Conservation (phyloP, 2,329 filamentous ascomycete genomes). For the Diaporthe longicolla region DNA sequence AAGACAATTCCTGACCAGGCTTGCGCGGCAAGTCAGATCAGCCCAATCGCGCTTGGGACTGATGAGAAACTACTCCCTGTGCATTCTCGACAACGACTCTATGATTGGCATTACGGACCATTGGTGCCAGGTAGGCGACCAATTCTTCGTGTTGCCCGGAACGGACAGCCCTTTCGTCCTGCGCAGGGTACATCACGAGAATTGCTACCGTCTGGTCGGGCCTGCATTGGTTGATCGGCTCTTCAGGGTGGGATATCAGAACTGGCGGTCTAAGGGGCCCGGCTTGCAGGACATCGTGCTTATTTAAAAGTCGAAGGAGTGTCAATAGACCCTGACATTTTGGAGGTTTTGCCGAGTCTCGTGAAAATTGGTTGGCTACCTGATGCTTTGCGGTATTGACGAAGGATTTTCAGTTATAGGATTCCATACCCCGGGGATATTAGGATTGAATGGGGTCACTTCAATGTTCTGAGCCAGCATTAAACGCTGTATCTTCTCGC, state of each 20-base stretch:
- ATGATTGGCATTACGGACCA: neutral
- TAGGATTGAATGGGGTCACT: neutral
- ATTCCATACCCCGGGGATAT: neutral
- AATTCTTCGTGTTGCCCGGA: neutral
- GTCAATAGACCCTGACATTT: neutral
- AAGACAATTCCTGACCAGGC: too few relatives aligned
- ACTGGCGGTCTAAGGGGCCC: constrained; percentile 17
- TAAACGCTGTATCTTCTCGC: constrained; percentile 13
- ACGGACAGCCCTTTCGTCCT: constrained; percentile 4
- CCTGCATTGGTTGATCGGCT: constrained; percentile 14
- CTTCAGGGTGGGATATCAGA: neutral
- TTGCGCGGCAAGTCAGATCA: neutral
- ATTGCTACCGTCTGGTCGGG: constrained; percentile 8
- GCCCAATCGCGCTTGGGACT: rapidly evolving
- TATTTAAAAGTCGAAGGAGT: constrained; percentile 8
- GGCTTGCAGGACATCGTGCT: constrained; percentile 16
- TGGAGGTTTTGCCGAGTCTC: neutral
- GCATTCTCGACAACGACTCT: neutral
- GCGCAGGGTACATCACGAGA: neutral
- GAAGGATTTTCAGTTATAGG: constrained; percentile 10
- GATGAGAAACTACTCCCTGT: neutral
- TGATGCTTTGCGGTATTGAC: neutral
- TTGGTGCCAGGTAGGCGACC: constrained; percentile 1
- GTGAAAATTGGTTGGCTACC: neutral
- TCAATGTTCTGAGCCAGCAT: constrained; percentile 21